Evolutionary conservation across 306 rosid species (phyloP), one percentile per base, ranked within the genome.

Genomic region (Fagus sylvatica): DNA sequence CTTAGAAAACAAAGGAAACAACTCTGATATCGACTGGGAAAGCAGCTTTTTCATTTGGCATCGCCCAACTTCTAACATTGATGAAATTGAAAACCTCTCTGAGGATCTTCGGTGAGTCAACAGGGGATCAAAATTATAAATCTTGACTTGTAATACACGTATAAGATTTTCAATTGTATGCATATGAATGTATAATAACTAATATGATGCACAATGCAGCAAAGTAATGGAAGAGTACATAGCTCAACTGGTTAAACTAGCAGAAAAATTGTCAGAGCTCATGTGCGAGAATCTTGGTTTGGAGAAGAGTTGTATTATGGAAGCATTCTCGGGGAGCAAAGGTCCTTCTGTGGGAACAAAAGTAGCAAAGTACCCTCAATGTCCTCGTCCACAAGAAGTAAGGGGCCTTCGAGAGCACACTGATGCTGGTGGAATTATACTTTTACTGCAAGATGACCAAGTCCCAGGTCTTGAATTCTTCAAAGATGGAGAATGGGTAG

Each of bases 361-460:
- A 80, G 98, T 94, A 65, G 98, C 98, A 0, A 91, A 83, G 59
- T 94, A 94, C 78, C 96, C 98, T 13, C 68, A 89, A 19, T 89
- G 91, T 74, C 91, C 91, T 28, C 76, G 73, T 0, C 97, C 96
- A 70, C 91, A 87, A 49, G 54, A 70, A 1, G 97, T 94, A 43
- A 87, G 93, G 81, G 98, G 98, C 28, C 91, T 94, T 1, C 82
- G 98, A 60, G 98, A 91, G 76, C 97, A 91, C 86, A 91, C 97
- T 11, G 98, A 94, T 79, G 98, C 97, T 2, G 98, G 98, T 67
- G 98, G 98, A 10, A 94, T 94, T 66, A 91, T 94, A 48, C 85
- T 94, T n/a, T 59, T 94, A 66, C 97, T 94, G 13, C 98, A 94
- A 81, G 98, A 94, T 77, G 97, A 94, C 76, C 76, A 85, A 78